Evolutionary conservation across 1,284 basidiomycete species (phyloP).

Genomic region (Ceratobasidium sp.): DNA sequence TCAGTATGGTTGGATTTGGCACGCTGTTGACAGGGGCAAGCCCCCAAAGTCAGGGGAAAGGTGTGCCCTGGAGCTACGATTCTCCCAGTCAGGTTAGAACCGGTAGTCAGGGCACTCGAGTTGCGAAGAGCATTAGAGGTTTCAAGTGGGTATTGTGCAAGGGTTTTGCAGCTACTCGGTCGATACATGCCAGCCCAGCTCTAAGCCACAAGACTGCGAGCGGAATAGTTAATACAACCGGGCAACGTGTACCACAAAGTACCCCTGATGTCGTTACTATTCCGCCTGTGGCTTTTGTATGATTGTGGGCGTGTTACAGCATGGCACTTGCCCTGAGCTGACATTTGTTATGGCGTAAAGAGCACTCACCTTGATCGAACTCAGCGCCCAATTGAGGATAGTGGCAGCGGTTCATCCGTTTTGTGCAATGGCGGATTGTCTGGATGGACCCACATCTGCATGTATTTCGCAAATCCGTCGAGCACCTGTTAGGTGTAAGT

Average conservation of each 20-base stretch:
- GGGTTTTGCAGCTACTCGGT: slow-evolving; percentile 24
- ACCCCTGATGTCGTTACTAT: background rate
- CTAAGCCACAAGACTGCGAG: background rate
- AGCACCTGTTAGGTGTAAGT: slow-evolving; percentile 23
- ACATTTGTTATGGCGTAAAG: background rate
- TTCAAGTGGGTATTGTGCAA: slow-evolving; percentile 21
- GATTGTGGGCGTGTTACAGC: background rate
- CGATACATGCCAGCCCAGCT: slow-evolving; percentile 38
- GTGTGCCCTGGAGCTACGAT: background rate
- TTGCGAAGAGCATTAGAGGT: background rate
- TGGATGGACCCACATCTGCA: slow-evolving; percentile 28
- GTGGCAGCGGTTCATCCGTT: background rate
- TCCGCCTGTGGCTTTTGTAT: background rate
- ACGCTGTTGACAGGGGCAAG: background rate
- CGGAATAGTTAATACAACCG: too few relatives aligned
- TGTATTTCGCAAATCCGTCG: slow-evolving; percentile 11
- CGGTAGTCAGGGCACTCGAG: background rate
- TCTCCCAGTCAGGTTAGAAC: background rate
- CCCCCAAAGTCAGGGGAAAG: background rate
- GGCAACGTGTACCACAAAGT: background rate
- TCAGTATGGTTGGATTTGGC: background rate
- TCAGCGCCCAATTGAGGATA: slow-evolving; percentile 4
- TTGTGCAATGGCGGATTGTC: slow-evolving; percentile 38
- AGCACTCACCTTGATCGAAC: background rate
- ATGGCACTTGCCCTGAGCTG: background rate